Base-by-base conservation (phyloP, 805 yeast species). In the Yamadazyma sp. region DNA sequence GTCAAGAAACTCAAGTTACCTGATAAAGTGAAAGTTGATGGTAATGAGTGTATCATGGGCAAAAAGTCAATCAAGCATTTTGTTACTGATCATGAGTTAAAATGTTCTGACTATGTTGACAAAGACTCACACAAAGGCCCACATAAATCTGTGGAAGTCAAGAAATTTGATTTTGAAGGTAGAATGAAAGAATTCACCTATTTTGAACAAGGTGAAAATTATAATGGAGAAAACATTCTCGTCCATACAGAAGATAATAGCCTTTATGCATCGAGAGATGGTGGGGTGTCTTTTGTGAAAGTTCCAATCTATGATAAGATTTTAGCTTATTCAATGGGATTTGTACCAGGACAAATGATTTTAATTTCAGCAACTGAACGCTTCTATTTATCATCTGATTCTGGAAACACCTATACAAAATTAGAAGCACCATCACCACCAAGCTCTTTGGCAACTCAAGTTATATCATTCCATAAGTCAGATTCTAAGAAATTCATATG, bases 401-500 rank as follows among this genome's bases (percentile, higher is more conserved):
- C 95, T 17, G 97, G 85, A 11, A 60, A 50, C 38, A 55, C 69
- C 1, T 86, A 84, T 49, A 44, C 50, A 7, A 57, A 59, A 23
- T 50, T 70, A 24, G 53, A 62, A 5, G 65, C 77, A 6, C 91
- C 91, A 2, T 57, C 75, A 14, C 61, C 67, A 13, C 67, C 79
- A 11, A 58, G 65, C 39, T 58, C 58, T 23, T 32, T 41, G 23
- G 58, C 58, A 4, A 47, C 50, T 20, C 44, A 64, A 27, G 69
- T 76, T 1, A 50, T 88, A 25, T 63, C 77, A 9, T 89, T 87
- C 66, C 81, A 82, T 55, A 76, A 80, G 17, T 59, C 58, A 5
- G 70, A 77, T 40, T 51, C 73, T 1, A 58, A 73, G 6, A 70
- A 76, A 52, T 76, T 87, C 47, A 79, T 93, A 23, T 82, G 84